These are phyloP conservation scores for Fusarium redolens DNA, from an alignment of 2,329 filamentous ascomycete genomes.

Conservation along the genomic window DNA sequence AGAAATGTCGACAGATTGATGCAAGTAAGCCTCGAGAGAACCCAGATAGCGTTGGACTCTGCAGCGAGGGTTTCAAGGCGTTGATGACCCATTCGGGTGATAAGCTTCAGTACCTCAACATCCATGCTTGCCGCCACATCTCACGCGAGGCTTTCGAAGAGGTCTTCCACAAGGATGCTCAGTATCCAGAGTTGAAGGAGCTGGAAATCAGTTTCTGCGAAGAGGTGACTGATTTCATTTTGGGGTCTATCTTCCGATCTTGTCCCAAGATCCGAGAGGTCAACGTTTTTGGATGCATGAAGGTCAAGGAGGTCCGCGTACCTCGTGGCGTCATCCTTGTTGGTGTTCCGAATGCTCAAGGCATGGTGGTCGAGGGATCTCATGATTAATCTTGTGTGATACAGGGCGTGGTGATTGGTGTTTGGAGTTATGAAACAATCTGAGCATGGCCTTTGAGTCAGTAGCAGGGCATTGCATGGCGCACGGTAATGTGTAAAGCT, in stretches of 20 bases:
- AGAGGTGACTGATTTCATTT: constrained; percentile 71
- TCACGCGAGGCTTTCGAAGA: constrained; percentile 76
- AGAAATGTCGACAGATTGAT: constrained; percentile 82
- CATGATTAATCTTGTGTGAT: constrained; percentile 12
- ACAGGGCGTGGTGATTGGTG: constrained; percentile 2
- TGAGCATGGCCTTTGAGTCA: neutral
- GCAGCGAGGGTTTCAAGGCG: constrained; percentile 78
- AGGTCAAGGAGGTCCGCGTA: constrained; percentile 64
- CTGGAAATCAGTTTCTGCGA: constrained; percentile 84
- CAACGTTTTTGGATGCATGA: constrained; percentile 75
- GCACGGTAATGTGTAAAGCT: constrained; percentile 1
- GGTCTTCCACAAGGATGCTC: constrained; percentile 71
- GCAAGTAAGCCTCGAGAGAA: constrained; percentile 74
- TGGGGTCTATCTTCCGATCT: constrained; percentile 71
- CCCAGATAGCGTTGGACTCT: constrained; percentile 76
- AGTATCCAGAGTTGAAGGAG: constrained; percentile 75
- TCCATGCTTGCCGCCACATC: constrained; percentile 89
- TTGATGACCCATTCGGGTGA: constrained; percentile 86
- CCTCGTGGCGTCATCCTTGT: constrained; percentile 67
- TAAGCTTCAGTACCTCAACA: constrained; percentile 73
- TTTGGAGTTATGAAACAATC: constrained; percentile 8
- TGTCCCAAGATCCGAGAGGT: constrained; percentile 71
- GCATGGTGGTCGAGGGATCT: constrained; percentile 68
- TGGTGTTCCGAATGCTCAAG: constrained; percentile 68
- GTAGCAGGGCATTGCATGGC: constrained; percentile 6